Percentiles rank a stretch among this genome's conserved stretches.
Conservation (phyloP, 2,329 filamentous ascomycete species). For the Aureobasidium pullulans region DNA sequence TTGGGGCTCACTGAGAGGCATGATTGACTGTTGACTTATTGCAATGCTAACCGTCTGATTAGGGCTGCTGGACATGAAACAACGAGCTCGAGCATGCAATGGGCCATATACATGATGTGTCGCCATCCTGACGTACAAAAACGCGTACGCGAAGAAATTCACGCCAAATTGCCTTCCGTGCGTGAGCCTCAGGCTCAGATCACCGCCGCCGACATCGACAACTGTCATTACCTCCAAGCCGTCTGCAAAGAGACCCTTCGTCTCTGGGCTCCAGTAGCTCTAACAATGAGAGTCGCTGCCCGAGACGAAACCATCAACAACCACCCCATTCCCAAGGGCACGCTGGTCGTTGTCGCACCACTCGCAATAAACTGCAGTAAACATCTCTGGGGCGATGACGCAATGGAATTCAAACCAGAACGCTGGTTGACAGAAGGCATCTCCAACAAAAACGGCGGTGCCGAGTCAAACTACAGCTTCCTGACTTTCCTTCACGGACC, state of each 20-base stretch:
- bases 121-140: slow-evolving; percentile 42
- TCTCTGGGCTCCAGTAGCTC: slow-evolving; percentile 61
- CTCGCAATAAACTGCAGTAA: slow-evolving; percentile 63
- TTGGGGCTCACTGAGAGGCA: too few species aligned
- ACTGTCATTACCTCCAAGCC: slow-evolving; percentile 71
- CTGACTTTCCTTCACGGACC: slow-evolving; percentile 83
- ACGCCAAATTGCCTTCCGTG: slow-evolving; percentile 38
- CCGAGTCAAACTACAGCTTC: slow-evolving; percentile 67
- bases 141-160: slow-evolving; percentile 45
- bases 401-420: slow-evolving; percentile 68
- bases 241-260: slow-evolving; percentile 73
- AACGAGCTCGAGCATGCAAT: slow-evolving; percentile 47
- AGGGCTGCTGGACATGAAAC: slow-evolving; percentile 56
- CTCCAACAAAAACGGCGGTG: slow-evolving; percentile 56
- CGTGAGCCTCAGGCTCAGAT: slow-evolving; percentile 34
- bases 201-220: slow-evolving; percentile 55
- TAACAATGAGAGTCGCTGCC: slow-evolving; percentile 60
- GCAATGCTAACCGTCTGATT: not conserved
- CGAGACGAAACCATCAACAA: slow-evolving; percentile 59
- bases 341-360: slow-evolving; percentile 56
- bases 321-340: slow-evolving; percentile 61
- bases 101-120: slow-evolving; percentile 48
- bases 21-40: not conserved
- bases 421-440: slow-evolving; percentile 56
- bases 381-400: slow-evolving; percentile 69